These are phyloP conservation scores for Austroboletus niveus DNA, from an alignment of 1,284 basidiomycete genomes.

Conservation along the genomic window DNA sequence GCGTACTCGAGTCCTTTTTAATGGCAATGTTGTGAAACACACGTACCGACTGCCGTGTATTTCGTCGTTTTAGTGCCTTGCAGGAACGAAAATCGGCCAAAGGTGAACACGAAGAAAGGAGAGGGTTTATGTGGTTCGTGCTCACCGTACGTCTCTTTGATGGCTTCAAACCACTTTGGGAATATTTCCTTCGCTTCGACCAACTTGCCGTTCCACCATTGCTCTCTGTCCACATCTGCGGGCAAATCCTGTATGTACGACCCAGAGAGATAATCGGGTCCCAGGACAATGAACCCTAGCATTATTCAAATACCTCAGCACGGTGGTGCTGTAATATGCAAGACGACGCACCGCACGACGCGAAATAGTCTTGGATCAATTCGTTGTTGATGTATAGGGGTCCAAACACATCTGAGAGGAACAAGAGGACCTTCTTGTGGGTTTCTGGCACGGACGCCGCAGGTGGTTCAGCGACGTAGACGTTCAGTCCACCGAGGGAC, in stretches of 20 bases:
- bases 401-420: conserved; percentile 48
- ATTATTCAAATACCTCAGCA: neutral
- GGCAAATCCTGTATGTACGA: conserved; percentile 1
- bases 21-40: conserved; percentile 6
- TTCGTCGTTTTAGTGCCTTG: conserved; percentile 23
- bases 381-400: conserved; percentile 47
- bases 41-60: conserved; percentile 38
- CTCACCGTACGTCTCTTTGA: conserved; percentile 21
- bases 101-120: neutral
- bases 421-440: conserved; percentile 44
- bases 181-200: conserved; percentile 12
- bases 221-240: neutral
- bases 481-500: conserved; percentile 44
- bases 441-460: conserved; percentile 3
- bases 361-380: conserved; percentile 52
- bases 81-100: neutral
- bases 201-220: conserved; percentile 4
- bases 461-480: conserved; percentile 48
- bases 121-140: too few relatives aligned
- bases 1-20: too few relatives aligned
- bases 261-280: conserved; percentile 28
- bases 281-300: conserved; percentile 24
- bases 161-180: conserved; percentile 21
- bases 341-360: conserved; percentile 39
- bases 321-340: neutral